Evolutionary conservation across 495 filamentous ascomycete genomes (phyloP).

Genomic region (Daldinia loculata): DNA sequence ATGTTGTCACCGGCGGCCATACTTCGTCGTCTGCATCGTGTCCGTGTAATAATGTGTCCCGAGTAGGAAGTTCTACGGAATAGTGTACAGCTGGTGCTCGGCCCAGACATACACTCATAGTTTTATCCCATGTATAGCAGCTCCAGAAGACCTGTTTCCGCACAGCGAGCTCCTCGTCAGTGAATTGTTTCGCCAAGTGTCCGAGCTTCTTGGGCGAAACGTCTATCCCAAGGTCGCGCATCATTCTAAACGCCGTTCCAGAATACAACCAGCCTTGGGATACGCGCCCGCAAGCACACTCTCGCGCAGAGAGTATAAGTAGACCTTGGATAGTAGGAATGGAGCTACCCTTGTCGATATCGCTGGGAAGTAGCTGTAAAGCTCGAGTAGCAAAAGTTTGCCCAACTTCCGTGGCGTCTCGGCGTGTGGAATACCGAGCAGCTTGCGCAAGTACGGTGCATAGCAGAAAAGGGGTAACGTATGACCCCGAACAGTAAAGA

Average conservation of each 20-base stretch:
- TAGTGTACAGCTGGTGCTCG: conserved; percentile 2
- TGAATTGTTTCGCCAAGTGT: conserved; percentile 12
- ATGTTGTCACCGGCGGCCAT: not conserved
- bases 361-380: not conserved
- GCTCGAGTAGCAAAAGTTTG: not conserved
- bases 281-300: not conserved
- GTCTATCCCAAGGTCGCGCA: not conserved
- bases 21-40: not conserved
- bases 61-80: not conserved
- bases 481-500: not conserved
- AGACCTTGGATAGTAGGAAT: not conserved
- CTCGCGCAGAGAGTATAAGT: not conserved
- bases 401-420: not conserved
- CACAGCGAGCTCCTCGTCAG: conserved; percentile 17
- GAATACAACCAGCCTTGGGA: not conserved
- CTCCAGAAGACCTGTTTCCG: conserved; percentile 22
- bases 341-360: not conserved
- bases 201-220: not conserved
- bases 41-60: not conserved
- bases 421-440: not conserved
- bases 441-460: not conserved
- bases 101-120: conserved; percentile 20
- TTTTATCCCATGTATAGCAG: conserved; percentile 23
- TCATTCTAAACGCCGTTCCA: not conserved
- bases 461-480: not conserved